Evolutionary conservation across 228 moss, liverwort and hornwort species (phyloP), one percentile per base, ranked within the genome.

Genomic region (Sphagnum fallax): DNA sequence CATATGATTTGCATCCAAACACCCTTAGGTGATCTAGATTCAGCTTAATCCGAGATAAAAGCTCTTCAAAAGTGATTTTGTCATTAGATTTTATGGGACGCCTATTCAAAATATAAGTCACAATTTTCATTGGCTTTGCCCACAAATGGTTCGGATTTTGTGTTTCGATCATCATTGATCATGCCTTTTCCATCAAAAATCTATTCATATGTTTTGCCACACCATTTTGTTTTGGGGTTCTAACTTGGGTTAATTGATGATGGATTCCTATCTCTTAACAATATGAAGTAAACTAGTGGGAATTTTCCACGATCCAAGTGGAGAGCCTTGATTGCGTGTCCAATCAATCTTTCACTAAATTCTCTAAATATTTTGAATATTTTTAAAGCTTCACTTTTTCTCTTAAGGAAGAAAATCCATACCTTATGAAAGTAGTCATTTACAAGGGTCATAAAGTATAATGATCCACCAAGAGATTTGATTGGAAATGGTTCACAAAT

Each of bases 151-250:
- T 57, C 0, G 58, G 51, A 5, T 2, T 32, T 32, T 32, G 8
- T 5, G 32, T 0, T 10, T 32, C 58, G 6, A 5, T 48, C 58
- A 15, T 15, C 4, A 13, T 51, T n/a, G 52, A 63, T 52, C 64
- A 18, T 4, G 51, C 64, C 10, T 12, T 51, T 1, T 65, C 64
- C 14, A 72, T 15, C 0, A 72, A 6, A 0, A 65, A 50, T 12
- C 6, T 12, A 4, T 72, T 72, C 52, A 53, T 72, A 6, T 8
- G n/a, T 51, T 72, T 65, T 14, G 64, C 64, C 8, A 65, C 49
- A 18, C 71, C 64, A 6, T 72, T 65, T 51, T 72, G 64, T 10
- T 64, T 48, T 6, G 71, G 71, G 32, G 71, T 16, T n/a, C 12
- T 16, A 8, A 64, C 1, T 13, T 7, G 18, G 7, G 6, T 72